A percentile compares a stretch with the other conserved stretches of the same genome.
Conservation (phyloP, 345 rosid genomes). For the Salix dunnii region DNA sequence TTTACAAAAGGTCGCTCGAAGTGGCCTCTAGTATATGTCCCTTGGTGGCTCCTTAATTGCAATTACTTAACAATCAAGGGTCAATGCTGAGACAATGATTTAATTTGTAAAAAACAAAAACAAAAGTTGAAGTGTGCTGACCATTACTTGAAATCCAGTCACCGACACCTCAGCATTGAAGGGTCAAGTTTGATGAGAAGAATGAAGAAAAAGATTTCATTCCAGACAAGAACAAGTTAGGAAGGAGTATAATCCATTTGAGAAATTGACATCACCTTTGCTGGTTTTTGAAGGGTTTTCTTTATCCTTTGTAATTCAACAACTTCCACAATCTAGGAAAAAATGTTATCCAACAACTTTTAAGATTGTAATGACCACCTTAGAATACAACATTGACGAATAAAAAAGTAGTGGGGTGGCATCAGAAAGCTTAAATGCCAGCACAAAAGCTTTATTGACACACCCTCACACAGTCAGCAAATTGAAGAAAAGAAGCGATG, state of each 20-base stretch:
- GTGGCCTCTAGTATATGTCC: neutral
- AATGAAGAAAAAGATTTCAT: neutral
- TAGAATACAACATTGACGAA: too few species aligned
- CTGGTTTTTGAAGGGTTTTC: neutral
- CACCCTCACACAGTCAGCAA: slow-evolving; percentile 2
- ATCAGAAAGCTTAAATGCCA: slow-evolving; percentile 48
- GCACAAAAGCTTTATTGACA: slow-evolving; percentile 39
- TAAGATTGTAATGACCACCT: neutral
- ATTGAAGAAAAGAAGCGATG: neutral
- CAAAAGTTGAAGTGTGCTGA: too few species aligned
- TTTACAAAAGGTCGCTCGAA: neutral
- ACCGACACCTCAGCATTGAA: neutral
- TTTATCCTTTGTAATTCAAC: too few species aligned
- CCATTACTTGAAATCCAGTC: neutral
- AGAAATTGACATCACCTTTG: neutral
- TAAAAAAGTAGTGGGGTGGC: slow-evolving; percentile 5
- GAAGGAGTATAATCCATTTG: neutral
- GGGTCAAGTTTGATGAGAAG: neutral
- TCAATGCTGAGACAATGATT: too few species aligned
- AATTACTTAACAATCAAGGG: neutral
- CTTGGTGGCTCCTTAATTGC: neutral
- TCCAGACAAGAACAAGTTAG: neutral
- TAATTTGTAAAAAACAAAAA: too few species aligned
- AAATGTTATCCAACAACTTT: neutral
- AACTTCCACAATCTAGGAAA: too few species aligned